Conservation (phyloP, 2,329 filamentous ascomycete genomes). For the Fusarium dlaminii region DNA sequence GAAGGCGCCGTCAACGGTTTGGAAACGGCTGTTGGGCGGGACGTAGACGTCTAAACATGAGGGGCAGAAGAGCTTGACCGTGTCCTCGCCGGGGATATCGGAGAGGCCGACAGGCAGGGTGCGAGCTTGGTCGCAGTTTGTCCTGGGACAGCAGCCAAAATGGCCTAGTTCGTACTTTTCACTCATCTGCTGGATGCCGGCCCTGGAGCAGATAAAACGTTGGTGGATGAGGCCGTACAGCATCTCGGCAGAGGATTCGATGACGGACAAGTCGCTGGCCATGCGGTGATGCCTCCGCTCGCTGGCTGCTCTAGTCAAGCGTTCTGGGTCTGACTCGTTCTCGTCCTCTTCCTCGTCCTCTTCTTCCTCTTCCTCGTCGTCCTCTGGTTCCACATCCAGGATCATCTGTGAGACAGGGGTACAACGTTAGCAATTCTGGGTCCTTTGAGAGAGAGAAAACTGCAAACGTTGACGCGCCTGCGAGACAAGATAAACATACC, state of each 20-base stretch:
- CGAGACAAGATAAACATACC: slow-evolving; percentile 52
- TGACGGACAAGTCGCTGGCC: slow-evolving; percentile 91
- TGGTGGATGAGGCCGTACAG: slow-evolving; percentile 98
- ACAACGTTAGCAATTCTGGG: slow-evolving; percentile 8
- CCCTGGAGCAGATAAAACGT: slow-evolving; percentile 95
- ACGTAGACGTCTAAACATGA: slow-evolving; percentile 97
- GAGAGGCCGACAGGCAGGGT: slow-evolving; percentile 93
- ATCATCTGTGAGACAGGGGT: slow-evolving; percentile 75
- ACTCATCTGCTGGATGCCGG: slow-evolving; percentile 98
- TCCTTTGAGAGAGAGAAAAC: not conserved
- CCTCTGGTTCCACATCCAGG: slow-evolving; percentile 95
- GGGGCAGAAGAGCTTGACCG: slow-evolving; percentile 97
- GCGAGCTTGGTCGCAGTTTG: slow-evolving; percentile 88
- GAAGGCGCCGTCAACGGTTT: slow-evolving; percentile 96
- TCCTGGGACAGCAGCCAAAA: slow-evolving; percentile 95
- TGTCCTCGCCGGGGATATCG: slow-evolving; percentile 95
- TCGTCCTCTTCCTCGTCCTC: slow-evolving; percentile 81
- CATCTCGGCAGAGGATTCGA: slow-evolving; percentile 97
- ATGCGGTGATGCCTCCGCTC: slow-evolving; percentile 85
- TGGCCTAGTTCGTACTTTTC: slow-evolving; percentile 98
- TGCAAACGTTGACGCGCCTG: not conserved
- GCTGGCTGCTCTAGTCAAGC: slow-evolving; percentile 57
- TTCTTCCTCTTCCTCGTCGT: slow-evolving; percentile 87
- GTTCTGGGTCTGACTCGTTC: slow-evolving; percentile 72
- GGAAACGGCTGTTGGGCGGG: slow-evolving; percentile 95